phyloP scores from a whole-genome alignment of 2,329 filamentous ascomycete genomes.

The Arthrobotrys musiformis region DNA sequence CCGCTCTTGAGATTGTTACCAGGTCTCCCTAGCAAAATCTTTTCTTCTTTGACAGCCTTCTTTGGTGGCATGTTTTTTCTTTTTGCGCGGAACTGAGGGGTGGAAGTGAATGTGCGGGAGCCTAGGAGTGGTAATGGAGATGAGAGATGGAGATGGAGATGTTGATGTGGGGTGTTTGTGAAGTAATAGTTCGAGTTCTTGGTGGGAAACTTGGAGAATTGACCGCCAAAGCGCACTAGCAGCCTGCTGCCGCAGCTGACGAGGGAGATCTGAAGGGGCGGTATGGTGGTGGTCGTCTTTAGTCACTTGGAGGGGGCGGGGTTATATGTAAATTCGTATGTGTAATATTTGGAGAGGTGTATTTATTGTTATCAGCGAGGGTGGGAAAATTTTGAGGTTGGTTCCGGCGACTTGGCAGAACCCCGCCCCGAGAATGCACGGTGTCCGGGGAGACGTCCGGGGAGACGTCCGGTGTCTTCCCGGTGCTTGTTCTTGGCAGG shows the following conservation, averaged over 20 bases:
- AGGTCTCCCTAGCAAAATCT: conserved; percentile 92
- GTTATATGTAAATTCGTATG: background rate
- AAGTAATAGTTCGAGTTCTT: background rate
- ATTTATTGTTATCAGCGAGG: too few relatives aligned
- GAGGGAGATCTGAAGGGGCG: conserved; percentile 57
- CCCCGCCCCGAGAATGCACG: conserved; percentile 1
- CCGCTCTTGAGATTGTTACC: conserved; percentile 99
- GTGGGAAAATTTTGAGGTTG: conserved; percentile 29
- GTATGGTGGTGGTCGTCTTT: conserved; percentile 51
- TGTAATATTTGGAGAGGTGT: background rate
- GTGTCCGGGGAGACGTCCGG: background rate
- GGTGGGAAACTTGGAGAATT: conserved; percentile 53
- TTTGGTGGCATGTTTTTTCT: conserved; percentile 84
- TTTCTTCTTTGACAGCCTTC: conserved; percentile 90
- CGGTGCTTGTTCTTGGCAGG: background rate
- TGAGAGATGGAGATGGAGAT: conserved; percentile 61
- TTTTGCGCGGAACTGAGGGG: conserved; percentile 67
- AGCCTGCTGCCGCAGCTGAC: conserved; percentile 65
- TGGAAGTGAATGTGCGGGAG: conserved; percentile 38
- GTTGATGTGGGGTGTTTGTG: conserved; percentile 48
- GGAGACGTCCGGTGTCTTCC: background rate
- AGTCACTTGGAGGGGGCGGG: conserved; percentile 33
- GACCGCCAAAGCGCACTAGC: conserved; percentile 56
- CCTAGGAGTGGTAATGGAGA: conserved; percentile 15
- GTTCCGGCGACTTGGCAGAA: conserved; percentile 17